Base-by-base conservation (phyloP, 441 rosid species). In the Melastoma candidum region DNA sequence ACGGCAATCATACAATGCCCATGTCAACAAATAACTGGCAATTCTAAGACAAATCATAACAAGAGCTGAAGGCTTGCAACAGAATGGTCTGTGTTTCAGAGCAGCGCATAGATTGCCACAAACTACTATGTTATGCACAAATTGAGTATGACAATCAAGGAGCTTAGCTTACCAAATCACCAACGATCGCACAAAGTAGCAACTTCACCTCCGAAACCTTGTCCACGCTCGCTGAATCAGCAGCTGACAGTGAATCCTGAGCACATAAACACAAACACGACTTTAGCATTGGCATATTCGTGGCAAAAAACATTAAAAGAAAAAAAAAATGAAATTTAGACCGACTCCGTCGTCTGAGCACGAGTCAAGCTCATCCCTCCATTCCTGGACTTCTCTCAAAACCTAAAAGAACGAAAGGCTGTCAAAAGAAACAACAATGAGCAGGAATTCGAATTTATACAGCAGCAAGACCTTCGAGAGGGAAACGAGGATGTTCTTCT, bases 381-480 rank as follows among this genome's bases (percentile, higher is more conserved):
- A 74, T 36, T 59, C 63, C 68, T 68, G 83, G 54, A 87, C 68
- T 55, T 77, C 72, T 62, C 72, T 74, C 52, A 65, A 58, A 48
- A 75, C 71, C 88, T 81, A 61, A 41, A 57, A 49, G 10, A 44
- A 12, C 52, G 46, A 12, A 43, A 26, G 51, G 44, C 0, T 43
- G 36, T 44, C 47, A 48, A 22, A 22, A 26, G 26, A 12, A 14
- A 54, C 3, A 25, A 52, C 26, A 46, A 13, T 49, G 36, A 13
- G 48, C 43, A 58, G 11, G 36, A 46, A 43, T 12, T 13, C 55
- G 24, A 4, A 51, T 51, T n/a, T 13, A 17, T 17, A 29, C 26
- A 27, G 11, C 17, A 57, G 46, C n/a, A 48, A 26, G 58, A 77
- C 85, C 82, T 75, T 68, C 52, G 89, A 83, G 9, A 85, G 85